These are phyloP conservation scores for Venturiaceae sp. DNA, from an alignment of 2,329 filamentous ascomycete genomes.

Conservation along the genomic window DNA sequence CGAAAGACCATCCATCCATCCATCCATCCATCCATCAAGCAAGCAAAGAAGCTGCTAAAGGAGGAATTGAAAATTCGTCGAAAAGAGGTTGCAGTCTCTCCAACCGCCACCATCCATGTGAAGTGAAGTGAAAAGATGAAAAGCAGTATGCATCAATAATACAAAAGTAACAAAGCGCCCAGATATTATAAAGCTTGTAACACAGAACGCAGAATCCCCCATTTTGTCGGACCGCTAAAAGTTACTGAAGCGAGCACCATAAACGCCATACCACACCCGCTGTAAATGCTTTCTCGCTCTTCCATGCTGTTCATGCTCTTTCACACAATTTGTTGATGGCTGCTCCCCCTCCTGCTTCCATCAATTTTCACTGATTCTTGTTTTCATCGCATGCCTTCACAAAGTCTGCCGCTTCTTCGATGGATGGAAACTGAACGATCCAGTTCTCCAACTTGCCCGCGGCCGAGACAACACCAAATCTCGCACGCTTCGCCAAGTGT, in stretches of 20 bases:
- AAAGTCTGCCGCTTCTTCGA: not conserved
- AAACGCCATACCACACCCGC: not conserved
- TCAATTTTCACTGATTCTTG: not conserved
- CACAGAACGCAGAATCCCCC: not conserved
- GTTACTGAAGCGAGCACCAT: not conserved
- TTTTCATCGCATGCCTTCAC: conserved; percentile 3
- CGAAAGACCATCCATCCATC: too few species aligned
- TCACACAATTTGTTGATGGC: too few species aligned
- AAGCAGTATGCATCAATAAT: not conserved
- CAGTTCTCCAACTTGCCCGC: not conserved
- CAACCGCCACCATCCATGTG: not conserved
- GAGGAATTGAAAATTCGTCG: too few species aligned
- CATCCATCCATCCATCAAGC: too few species aligned
- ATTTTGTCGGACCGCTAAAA: not conserved
- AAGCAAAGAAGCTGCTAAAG: too few species aligned
- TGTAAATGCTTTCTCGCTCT: not conserved
- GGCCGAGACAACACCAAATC: not conserved
- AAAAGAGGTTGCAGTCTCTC: not conserved
- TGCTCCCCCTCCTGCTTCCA: too few species aligned
- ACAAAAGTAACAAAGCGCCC: not conserved
- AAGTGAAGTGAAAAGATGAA: not conserved
- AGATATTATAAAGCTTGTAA: not conserved
- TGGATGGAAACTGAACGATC: not conserved
- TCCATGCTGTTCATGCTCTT: not conserved
- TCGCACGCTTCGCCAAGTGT: conserved; percentile 11